Evolutionary conservation across 2,329 filamentous ascomycete genomes (phyloP).

Genomic region (Tolypocladium ophioglossoides): DNA sequence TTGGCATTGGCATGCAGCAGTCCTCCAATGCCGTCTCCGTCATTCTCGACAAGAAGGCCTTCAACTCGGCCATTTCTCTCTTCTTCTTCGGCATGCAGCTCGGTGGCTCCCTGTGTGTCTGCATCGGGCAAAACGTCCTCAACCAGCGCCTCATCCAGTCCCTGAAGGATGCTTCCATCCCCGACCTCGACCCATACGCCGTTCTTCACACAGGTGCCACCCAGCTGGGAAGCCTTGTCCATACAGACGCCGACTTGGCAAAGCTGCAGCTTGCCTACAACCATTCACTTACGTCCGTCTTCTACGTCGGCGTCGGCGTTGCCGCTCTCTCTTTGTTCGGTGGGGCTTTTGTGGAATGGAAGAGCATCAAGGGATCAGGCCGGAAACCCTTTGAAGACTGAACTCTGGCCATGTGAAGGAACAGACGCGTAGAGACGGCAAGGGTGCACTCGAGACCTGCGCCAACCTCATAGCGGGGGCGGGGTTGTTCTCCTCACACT

Average conservation of each 20-base stretch:
- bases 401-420: not conserved
- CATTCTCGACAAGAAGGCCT: slow-evolving; percentile 25
- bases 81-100: not conserved
- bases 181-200: slow-evolving; percentile 13
- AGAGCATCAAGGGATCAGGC: slow-evolving; percentile 34
- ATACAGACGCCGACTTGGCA: slow-evolving; percentile 8
- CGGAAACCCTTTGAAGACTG: not conserved
- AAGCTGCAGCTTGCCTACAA: slow-evolving; percentile 22
- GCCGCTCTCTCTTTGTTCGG: slow-evolving; percentile 27
- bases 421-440: too few relatives aligned
- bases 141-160: slow-evolving; percentile 30
- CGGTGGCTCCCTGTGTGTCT: slow-evolving; percentile 27
- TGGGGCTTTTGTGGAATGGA: slow-evolving; percentile 32
- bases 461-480: too few relatives aligned
- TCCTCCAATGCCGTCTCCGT: slow-evolving; percentile 29
- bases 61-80: slow-evolving; percentile 23
- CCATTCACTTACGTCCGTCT: slow-evolving; percentile 23
- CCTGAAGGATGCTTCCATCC: slow-evolving; percentile 21
- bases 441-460: too few relatives aligned
- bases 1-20: slow-evolving; percentile 28
- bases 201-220: slow-evolving; percentile 21
- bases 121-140: slow-evolving; percentile 35
- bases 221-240: slow-evolving; percentile 11
- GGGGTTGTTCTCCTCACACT: too few relatives aligned
- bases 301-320: slow-evolving; percentile 26